Percentiles rank a stretch among this genome's conserved stretches.
Conservation (phyloP, 352 stramenopile species). For the Pythium sp. region DNA sequence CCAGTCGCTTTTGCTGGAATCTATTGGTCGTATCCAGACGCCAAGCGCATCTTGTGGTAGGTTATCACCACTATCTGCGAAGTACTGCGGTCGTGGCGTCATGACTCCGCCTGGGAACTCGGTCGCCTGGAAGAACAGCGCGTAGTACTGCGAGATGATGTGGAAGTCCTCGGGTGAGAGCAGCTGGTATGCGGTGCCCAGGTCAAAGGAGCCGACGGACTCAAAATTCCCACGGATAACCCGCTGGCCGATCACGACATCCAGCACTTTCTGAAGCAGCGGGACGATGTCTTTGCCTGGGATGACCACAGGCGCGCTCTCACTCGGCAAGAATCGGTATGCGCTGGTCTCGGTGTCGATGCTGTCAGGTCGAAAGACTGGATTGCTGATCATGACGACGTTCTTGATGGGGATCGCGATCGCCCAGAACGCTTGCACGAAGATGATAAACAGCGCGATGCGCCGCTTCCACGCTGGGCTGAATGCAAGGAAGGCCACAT, state of each 20-base stretch:
- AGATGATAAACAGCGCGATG: constrained; percentile 20
- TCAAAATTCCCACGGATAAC: constrained; percentile 29
- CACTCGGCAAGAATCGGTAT: constrained; percentile 10
- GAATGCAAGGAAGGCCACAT: not conserved
- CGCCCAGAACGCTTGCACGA: constrained; percentile 29
- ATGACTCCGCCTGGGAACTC: constrained; percentile 31
- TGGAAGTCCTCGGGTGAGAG: constrained; percentile 29
- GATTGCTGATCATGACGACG: constrained; percentile 33
- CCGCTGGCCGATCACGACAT: constrained; percentile 20
- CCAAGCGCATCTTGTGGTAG: constrained; percentile 23
- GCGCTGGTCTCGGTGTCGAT: constrained; percentile 13
- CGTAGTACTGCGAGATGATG: constrained; percentile 27
- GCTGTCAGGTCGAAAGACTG: constrained; percentile 26
- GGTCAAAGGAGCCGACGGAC: constrained; percentile 20
- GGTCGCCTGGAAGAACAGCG: constrained; percentile 31
- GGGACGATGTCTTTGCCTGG: constrained; percentile 17
- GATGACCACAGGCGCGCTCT: constrained; percentile 8
- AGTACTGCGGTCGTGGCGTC: constrained; percentile 23
- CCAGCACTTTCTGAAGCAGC: constrained; percentile 21
- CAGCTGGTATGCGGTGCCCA: constrained; percentile 29
- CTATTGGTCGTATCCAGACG: constrained; percentile 27
- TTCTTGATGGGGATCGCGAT: constrained; percentile 42
- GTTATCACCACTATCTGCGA: not conserved
- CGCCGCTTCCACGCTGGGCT: constrained; percentile 16
- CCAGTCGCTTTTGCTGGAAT: constrained; percentile 20